Evolutionary conservation across 2,329 filamentous ascomycete genomes (phyloP).

Genomic region (Trichoderma brevicompactum): DNA sequence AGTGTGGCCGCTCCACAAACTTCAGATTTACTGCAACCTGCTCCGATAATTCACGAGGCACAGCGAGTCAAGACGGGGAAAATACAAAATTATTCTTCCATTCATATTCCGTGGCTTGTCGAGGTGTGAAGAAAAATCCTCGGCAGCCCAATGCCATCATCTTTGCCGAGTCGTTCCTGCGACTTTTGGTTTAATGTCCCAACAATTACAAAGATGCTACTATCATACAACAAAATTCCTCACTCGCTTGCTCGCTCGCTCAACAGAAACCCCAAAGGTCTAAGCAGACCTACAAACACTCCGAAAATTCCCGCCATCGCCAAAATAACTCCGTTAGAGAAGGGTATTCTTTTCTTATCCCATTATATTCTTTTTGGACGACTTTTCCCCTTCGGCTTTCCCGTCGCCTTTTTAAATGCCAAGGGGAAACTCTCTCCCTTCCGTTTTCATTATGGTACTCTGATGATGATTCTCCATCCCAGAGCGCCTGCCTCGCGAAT

Average conservation of each 20-base stretch:
- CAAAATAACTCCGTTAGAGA: constrained; percentile 18
- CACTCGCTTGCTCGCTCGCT: constrained; percentile 13
- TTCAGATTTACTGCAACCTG: constrained; percentile 1
- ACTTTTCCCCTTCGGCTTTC: neutral
- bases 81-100: neutral
- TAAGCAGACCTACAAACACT: neutral
- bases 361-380: neutral
- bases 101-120: neutral
- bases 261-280: neutral
- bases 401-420: neutral
- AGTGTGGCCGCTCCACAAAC: neutral
- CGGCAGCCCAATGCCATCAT: neutral
- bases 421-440: neutral
- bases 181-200: constrained; percentile 15
- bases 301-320: constrained; percentile 14
- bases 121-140: neutral
- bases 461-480: constrained; percentile 69
- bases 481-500: constrained; percentile 75
- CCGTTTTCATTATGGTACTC: constrained; percentile 51
- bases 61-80: neutral
- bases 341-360: constrained; percentile 18
- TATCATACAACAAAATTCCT: constrained; percentile 27
- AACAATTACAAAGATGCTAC: constrained; percentile 15
- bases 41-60: constrained; percentile 15
- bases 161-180: constrained; percentile 12